Conservation (phyloP, 2,329 filamentous ascomycete species). For the Paraconiothyrium sp. region DNA sequence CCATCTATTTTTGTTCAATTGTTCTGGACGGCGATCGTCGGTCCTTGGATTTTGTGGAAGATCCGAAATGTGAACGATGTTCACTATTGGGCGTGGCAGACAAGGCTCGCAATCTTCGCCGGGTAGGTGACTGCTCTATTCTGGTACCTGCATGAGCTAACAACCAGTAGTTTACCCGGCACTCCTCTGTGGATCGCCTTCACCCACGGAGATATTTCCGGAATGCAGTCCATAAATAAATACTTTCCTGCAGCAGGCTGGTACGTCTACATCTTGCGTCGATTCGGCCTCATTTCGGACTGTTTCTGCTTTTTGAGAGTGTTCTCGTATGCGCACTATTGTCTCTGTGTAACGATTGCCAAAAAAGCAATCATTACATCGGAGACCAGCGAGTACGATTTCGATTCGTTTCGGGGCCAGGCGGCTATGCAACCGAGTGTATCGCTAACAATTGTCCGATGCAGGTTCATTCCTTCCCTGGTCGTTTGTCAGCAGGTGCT, state of each 20-base stretch:
- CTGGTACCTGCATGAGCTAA: conserved; percentile 28
- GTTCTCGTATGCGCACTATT: neutral
- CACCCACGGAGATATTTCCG: conserved; percentile 40
- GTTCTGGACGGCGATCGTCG: conserved; percentile 48
- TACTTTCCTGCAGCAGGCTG: conserved; percentile 48
- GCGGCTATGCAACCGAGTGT: neutral
- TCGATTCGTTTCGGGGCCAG: neutral
- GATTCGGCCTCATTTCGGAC: conserved; percentile 1
- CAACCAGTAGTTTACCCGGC: conserved; percentile 41
- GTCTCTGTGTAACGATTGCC: neutral
- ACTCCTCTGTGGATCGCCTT: conserved; percentile 51
- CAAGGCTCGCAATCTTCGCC: conserved; percentile 48
- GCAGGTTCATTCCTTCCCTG: conserved; percentile 48
- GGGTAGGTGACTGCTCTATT: conserved; percentile 33
- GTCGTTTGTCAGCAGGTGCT: conserved; percentile 50
- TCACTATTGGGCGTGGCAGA: conserved; percentile 52
- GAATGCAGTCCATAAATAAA: conserved; percentile 37
- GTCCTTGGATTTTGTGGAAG: conserved; percentile 51
- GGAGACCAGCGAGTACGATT: neutral
- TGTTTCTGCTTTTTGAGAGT: conserved; percentile 5
- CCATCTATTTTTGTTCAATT: conserved; percentile 50
- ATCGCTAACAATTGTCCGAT: conserved; percentile 18
- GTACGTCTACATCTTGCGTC: conserved; percentile 31
- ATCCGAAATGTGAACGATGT: conserved; percentile 49
- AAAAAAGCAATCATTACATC: neutral